A percentile compares a stretch with the other conserved stretches of the same genome.
Conservation (phyloP, 2,329 filamentous ascomycete species). For the Verticillium albo-atrum region DNA sequence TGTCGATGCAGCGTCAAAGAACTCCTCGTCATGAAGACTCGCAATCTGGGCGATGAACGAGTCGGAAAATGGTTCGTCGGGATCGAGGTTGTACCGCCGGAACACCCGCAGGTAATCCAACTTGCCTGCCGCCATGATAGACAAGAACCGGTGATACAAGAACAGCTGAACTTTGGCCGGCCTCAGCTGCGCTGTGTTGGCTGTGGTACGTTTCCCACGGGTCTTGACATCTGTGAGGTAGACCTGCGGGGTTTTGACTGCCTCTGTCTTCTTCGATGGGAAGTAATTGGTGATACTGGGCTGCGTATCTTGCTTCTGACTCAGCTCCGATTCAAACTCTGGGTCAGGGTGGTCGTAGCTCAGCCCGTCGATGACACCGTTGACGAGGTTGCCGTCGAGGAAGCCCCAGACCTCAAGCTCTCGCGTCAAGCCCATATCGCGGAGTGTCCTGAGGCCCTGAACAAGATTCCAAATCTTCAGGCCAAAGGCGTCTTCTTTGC, state of each 20-base stretch:
- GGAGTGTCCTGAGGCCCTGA: constrained; percentile 72
- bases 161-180: constrained; percentile 84
- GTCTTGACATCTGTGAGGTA: constrained; percentile 93
- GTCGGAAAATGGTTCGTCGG: constrained; percentile 67
- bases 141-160: constrained; percentile 83
- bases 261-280: constrained; percentile 14
- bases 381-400: constrained; percentile 76
- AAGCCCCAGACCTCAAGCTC: constrained; percentile 84
- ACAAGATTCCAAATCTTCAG: constrained; percentile 87
- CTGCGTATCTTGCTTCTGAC: constrained; percentile 22
- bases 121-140: constrained; percentile 64
- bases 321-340: constrained; percentile 59
- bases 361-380: constrained; percentile 85
- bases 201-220: constrained; percentile 58
- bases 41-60: constrained; percentile 73
- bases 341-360: constrained; percentile 72
- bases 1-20: constrained; percentile 41
- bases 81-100: constrained; percentile 64
- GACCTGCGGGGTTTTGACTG: constrained; percentile 27
- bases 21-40: constrained; percentile 61
- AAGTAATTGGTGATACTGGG: constrained; percentile 37
- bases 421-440: constrained; percentile 66
- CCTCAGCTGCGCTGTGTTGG: constrained; percentile 63
- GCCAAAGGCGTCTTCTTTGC: constrained; percentile 77
- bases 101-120: constrained; percentile 68